Evolutionary conservation across 2,329 filamentous ascomycete genomes (phyloP).

Genomic region (Stagonosporopsis chrysanthemi): DNA sequence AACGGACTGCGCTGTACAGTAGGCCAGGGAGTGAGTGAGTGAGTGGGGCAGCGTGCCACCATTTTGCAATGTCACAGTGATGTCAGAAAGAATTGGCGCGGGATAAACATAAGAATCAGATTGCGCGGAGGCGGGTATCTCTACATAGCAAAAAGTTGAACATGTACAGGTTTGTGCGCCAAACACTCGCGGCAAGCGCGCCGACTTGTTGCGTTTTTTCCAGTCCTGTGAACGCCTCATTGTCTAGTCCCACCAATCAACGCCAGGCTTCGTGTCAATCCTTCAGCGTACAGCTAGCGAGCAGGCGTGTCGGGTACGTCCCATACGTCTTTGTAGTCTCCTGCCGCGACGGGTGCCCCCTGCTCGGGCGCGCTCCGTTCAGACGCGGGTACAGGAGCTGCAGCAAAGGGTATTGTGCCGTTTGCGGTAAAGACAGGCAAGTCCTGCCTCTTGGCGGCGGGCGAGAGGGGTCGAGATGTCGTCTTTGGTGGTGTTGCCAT

Average conservation of each 20-base stretch:
- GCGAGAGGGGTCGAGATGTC: constrained; percentile 33
- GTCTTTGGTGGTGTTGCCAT: constrained; percentile 12
- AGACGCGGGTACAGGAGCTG: neutral
- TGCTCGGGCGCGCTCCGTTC: neutral
- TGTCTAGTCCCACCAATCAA: constrained; percentile 13
- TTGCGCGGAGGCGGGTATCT: constrained; percentile 17
- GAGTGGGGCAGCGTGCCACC: neutral
- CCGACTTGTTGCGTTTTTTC: neutral
- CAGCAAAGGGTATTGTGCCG: constrained; percentile 46
- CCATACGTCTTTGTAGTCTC: constrained; percentile 48
- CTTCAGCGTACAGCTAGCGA: constrained; percentile 9
- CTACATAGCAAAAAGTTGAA: constrained; percentile 8
- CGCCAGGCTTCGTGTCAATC: constrained; percentile 5
- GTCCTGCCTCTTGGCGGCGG: constrained; percentile 46
- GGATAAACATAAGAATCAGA: neutral
- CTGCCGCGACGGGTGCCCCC: constrained; percentile 1
- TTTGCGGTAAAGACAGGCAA: constrained; percentile 59
- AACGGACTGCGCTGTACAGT: too few species aligned
- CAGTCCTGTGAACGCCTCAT: constrained; percentile 3
- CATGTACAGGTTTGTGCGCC: neutral
- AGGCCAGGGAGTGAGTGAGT: neutral
- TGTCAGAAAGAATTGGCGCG: neutral
- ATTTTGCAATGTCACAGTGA: neutral
- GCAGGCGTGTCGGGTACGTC: constrained; percentile 56
- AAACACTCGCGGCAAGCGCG: constrained; percentile 2